A percentile compares a stretch with the other conserved stretches of the same genome.
These are phyloP conservation scores for Vanrija pseudolonga DNA, from an alignment of 1,284 basidiomycete species.

Conservation along the genomic window DNA sequence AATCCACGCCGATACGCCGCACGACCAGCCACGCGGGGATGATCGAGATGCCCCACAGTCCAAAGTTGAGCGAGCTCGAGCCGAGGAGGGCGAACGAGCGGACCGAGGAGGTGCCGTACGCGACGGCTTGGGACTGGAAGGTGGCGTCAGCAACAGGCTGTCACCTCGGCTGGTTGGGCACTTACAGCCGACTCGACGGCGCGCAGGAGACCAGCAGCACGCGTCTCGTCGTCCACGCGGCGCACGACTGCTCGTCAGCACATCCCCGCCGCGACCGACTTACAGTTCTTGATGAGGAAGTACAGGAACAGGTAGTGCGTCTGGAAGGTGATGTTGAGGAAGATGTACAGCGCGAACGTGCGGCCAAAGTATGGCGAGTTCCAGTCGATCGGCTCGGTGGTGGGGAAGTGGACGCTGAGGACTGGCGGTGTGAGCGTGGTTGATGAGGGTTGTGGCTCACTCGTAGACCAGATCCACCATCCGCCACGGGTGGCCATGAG, in stretches of 20 bases:
- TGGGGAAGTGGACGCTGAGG: neutral
- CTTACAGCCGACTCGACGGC: neutral
- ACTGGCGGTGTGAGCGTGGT: neutral
- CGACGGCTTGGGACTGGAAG: neutral
- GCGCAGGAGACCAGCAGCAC: neutral
- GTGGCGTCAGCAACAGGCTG: neutral
- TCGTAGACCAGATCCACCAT: neutral
- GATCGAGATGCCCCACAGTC: neutral
- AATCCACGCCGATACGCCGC: neutral
- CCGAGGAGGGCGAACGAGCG: neutral
- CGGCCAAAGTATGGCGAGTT: neutral
- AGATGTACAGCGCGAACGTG: neutral
- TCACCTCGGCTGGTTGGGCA: neutral
- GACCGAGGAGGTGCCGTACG: neutral
- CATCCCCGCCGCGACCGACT: neutral
- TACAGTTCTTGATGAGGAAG: neutral
- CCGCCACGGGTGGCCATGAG: neutral
- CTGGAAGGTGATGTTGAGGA: neutral
- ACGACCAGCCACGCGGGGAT: neutral
- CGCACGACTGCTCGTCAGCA: neutral
- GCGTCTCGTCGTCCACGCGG: neutral
- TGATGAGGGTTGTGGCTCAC: too few species aligned
- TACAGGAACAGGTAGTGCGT: neutral
- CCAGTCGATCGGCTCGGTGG: neutral
- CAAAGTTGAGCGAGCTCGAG: neutral